Evolutionary conservation across 2,329 filamentous ascomycete species (phyloP), one percentile per base, ranked within the genome.

Genomic region (Byssoonygena ceratinophila): DNA sequence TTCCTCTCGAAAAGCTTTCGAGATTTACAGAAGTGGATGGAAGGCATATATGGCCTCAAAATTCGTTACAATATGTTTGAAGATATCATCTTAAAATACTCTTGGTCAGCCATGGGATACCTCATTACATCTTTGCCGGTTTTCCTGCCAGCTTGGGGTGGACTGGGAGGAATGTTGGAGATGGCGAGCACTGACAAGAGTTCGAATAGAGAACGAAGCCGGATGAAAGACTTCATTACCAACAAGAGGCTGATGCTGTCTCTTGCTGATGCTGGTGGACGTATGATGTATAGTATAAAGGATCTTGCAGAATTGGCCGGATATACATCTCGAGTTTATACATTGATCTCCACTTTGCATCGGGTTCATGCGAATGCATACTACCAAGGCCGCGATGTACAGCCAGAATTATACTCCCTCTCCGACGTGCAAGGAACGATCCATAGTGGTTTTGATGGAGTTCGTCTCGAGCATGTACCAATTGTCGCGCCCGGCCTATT

Each of bases 261-360:
- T 14, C 79, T 98, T 34, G 92, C 92, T 8, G 92, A 98, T 69
- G 92, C 92, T 1, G 92, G 92, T 54, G 91, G 91, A 23, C 81
- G 92, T 44, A 96, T 98, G 88, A 98, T 98, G 92, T 98, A 98
- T 74, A 92, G 87, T 57, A 94, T 98, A 75, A 98, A 98, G 71
- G 94, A 98, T 64, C 80, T 98, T 32, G 90, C 90, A 1, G 92
- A 98, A 66, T 76, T 98, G 31, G 92, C 92, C 4, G 92, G 92
- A 20, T 94, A 97, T 71, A 98, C 92, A 0, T 95, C 88, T 54
- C 83, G 92, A 41, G 90, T 98, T 11, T 98, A 96, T 72, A 94
- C 89, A 9, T 77, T 98, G 37, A 94, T 98, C 63, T 91, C 89
- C 41, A 95, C 92, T 0, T 78, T 98, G 23, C 92, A 98, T 64